phyloP scores from a whole-genome alignment of 2,329 filamentous ascomycete genomes.

The Apiospora kogelbergensis region DNA sequence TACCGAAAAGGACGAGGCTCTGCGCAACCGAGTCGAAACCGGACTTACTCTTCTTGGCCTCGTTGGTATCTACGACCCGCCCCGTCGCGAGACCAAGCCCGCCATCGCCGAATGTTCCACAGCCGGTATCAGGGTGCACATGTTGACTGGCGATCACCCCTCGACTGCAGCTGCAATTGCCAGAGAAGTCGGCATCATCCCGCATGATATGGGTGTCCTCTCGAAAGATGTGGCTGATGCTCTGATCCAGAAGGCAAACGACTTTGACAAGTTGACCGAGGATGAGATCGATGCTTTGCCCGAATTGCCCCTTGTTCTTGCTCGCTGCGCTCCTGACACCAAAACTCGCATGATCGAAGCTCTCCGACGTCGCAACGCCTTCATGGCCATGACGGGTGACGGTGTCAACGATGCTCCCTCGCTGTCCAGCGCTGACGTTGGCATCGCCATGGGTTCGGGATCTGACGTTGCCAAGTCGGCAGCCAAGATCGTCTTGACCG shows the following conservation, averaged over 20 bases:
- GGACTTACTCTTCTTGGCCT: slow-evolving; percentile 76
- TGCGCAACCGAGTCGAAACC: slow-evolving; percentile 64
- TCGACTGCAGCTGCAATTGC: slow-evolving; percentile 79
- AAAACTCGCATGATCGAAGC: slow-evolving; percentile 92
- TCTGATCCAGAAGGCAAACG: slow-evolving; percentile 72
- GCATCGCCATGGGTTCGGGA: slow-evolving; percentile 88
- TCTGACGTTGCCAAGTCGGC: slow-evolving; percentile 85
- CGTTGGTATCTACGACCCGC: slow-evolving; percentile 83
- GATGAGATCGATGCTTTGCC: slow-evolving; percentile 74
- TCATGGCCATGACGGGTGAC: slow-evolving; percentile 86
- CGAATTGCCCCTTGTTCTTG: slow-evolving; percentile 77
- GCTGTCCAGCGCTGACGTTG: slow-evolving; percentile 77
- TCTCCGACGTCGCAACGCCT: slow-evolving; percentile 72
- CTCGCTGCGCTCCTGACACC: slow-evolving; percentile 80
- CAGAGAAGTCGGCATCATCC: slow-evolving; percentile 75
- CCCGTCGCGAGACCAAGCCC: slow-evolving; percentile 74
- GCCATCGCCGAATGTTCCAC: slow-evolving; percentile 69
- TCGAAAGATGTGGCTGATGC: slow-evolving; percentile 63
- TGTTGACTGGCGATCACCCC: slow-evolving; percentile 82
- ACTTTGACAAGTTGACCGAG: slow-evolving; percentile 77
- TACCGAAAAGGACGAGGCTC: slow-evolving; percentile 35
- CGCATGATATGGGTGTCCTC: slow-evolving; percentile 58
- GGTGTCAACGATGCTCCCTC: slow-evolving; percentile 86
- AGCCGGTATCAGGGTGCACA: slow-evolving; percentile 77
- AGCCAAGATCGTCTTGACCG: slow-evolving; percentile 77